phyloP scores from a whole-genome alignment of 306 rosid species.

The Amphicarpaea edgeworthii region DNA sequence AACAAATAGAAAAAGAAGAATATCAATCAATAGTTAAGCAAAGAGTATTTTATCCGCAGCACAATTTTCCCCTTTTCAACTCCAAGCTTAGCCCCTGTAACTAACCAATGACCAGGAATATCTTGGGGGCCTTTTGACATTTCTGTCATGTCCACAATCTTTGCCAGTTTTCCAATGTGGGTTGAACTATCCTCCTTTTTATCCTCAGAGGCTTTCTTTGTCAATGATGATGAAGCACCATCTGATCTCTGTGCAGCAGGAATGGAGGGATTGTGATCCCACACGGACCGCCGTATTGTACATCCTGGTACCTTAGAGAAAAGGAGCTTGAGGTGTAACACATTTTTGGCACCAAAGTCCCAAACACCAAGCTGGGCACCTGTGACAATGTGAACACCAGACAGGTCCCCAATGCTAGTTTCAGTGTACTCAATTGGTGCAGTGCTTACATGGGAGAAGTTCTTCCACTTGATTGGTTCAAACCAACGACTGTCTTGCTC shows the following conservation, averaged over 20 bases:
- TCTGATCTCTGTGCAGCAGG: constrained; percentile 58
- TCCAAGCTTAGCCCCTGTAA: constrained; percentile 98
- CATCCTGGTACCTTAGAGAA: constrained; percentile 98
- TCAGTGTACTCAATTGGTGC: constrained; percentile 94
- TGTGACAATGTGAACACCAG: constrained; percentile 95
- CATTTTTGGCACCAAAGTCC: constrained; percentile 97
- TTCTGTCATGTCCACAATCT: constrained; percentile 89
- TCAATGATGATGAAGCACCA: constrained; percentile 76
- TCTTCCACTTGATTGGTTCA: constrained; percentile 98
- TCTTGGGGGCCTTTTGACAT: constrained; percentile 98
- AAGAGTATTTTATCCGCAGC: constrained; percentile 83
- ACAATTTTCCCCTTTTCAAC: constrained; percentile 94
- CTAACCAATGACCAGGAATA: constrained; percentile 98
- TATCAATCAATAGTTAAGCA: constrained; percentile 81
- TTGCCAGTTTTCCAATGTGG: constrained; percentile 78
- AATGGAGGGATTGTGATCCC: constrained; percentile 91
- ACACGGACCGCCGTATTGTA: constrained; percentile 89
- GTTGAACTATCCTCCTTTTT: constrained; percentile 77
- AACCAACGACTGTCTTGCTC: constrained; percentile 99
- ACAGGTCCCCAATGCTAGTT: constrained; percentile 90
- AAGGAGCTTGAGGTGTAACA: constrained; percentile 88
- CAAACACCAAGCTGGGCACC: constrained; percentile 99
- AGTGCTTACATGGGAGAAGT: constrained; percentile 98
- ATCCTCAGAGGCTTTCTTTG: constrained; percentile 68
- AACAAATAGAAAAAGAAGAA: constrained; percentile 32